These are phyloP conservation scores for Neophaeococcomyces mojaviensis DNA, from an alignment of 2,329 filamentous ascomycete genomes.

Conservation along the genomic window DNA sequence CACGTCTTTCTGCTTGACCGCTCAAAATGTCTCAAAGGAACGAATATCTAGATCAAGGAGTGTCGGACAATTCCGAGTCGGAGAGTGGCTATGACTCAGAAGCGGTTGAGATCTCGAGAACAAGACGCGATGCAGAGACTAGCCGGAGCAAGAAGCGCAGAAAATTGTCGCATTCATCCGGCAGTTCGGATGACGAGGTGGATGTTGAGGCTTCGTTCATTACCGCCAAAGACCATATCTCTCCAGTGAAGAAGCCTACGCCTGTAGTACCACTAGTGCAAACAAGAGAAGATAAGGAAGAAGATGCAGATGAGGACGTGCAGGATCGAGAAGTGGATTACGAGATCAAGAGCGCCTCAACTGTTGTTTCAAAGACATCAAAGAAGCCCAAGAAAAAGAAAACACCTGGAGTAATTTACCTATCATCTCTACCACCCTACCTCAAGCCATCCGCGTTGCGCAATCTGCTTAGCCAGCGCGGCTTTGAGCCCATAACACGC, in stretches of 20 bases:
- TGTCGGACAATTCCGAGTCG: slow-evolving; percentile 32
- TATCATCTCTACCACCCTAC: slow-evolving; percentile 40
- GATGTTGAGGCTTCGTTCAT: slow-evolving; percentile 19
- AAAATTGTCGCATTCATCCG: slow-evolving; percentile 19
- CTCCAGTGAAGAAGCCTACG: slow-evolving; percentile 17
- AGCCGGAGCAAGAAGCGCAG: slow-evolving; percentile 16
- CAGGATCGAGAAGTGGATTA: slow-evolving; percentile 1
- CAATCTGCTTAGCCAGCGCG: slow-evolving; percentile 32
- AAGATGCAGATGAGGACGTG: slow-evolving; percentile 45
- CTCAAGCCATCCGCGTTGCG: slow-evolving; percentile 42
- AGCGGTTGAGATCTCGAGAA: slow-evolving; percentile 35
- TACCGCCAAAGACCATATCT: background rate
- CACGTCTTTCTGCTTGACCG: background rate
- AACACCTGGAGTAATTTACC: slow-evolving; percentile 34
- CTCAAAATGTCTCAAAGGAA: slow-evolving; percentile 21
- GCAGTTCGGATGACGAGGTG: slow-evolving; percentile 28
- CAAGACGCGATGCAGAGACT: slow-evolving; percentile 5
- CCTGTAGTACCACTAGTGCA: background rate
- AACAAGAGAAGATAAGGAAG: slow-evolving; percentile 25
- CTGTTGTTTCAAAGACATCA: background rate
- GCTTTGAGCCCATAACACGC: slow-evolving; percentile 36
- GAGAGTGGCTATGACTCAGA: slow-evolving; percentile 41
- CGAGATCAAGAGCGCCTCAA: background rate
- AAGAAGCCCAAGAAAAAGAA: slow-evolving; percentile 28
- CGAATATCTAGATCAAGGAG: slow-evolving; percentile 32